Base-by-base conservation (phyloP, 1,284 basidiomycete genomes). In the Blastosporella zonata region DNA sequence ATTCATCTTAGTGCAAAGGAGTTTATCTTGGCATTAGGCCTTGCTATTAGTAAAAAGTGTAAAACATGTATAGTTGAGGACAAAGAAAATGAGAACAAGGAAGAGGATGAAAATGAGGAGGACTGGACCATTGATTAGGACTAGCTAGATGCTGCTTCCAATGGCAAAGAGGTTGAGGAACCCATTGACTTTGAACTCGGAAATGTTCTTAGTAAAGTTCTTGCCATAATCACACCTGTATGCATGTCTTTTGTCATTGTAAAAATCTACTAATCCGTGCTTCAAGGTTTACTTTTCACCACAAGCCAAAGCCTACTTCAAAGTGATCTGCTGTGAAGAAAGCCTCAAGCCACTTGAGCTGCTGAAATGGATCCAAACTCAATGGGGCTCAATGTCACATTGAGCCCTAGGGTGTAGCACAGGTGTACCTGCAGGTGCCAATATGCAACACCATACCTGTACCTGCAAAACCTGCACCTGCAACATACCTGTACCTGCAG, bases 301-400 rank as follows among this genome's bases (percentile, higher is more conserved):
- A 35, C 63, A 66, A 52, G 63, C 60, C 1, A 37, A 47, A 6
- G 53, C 55, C 8, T 63, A 60, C 50, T 62, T 63, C 46, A 41
- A 50, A 18, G 47, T 46, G 18, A 48, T 43, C 9, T 63, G 62
- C 36, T 10, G 63, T 13, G 50, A 52, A 7, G 50, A 27, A 27
- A 9, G 42, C 10, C 34, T 58, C 12, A 33, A 21, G 5, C 36
- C 40, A 2, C 48, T 62, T 20, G 46, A 61, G 29, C 57, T 65
- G 10, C 28, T 63, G 3, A 40, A 53, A 13, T 66, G 59, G 60
- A 51, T 65, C 34, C 41, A 49, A 6, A 66, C 61, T 25, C 46
- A 49, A 2, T 65, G 63, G 62, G 62, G 60, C 8, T 66, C 62
- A 2, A 46, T 66, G 33, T 60, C 25, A n/a, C n/a, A n/a, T n/a